phyloP scores from a whole-genome alignment of 2,329 filamentous ascomycete genomes.

The Zalaria obscura region DNA sequence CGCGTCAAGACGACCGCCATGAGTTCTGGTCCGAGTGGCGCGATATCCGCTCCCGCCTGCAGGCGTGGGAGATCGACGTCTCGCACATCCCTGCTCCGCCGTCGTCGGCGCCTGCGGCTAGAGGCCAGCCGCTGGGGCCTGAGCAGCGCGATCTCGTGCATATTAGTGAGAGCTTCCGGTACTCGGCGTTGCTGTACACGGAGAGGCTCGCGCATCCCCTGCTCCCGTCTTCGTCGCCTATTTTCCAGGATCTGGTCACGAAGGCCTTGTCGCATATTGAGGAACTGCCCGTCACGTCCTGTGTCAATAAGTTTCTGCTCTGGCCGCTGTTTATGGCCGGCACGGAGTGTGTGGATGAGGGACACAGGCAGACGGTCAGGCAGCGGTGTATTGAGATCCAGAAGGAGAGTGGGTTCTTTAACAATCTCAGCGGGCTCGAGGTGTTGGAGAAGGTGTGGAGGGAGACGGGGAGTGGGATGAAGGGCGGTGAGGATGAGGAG shows the following conservation, averaged over 20 bases:
- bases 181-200: slow-evolving; percentile 77
- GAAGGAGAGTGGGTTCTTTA: slow-evolving; percentile 80
- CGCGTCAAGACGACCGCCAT: slow-evolving; percentile 40
- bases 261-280: slow-evolving; percentile 74
- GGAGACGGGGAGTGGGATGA: slow-evolving; percentile 13
- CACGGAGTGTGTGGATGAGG: slow-evolving; percentile 72
- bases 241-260: slow-evolving; percentile 71
- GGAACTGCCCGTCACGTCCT: slow-evolving; percentile 56
- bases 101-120: slow-evolving; percentile 10
- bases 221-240: slow-evolving; percentile 56
- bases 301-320: slow-evolving; percentile 74
- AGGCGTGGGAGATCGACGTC: slow-evolving; percentile 52
- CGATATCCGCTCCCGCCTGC: slow-evolving; percentile 59
- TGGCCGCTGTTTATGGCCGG: slow-evolving; percentile 90
- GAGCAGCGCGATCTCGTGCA: slow-evolving; percentile 62
- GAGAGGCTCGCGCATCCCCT: slow-evolving; percentile 72
- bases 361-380: slow-evolving; percentile 66
- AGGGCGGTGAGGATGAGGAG: slow-evolving; percentile 12
- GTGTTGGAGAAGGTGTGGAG: slow-evolving; percentile 75
- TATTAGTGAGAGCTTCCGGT: slow-evolving; percentile 81
- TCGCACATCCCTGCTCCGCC: slow-evolving; percentile 12
- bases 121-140: slow-evolving; percentile 15
- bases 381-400: slow-evolving; percentile 75
- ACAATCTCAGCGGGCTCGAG: slow-evolving; percentile 76
- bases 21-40: slow-evolving; percentile 82